Evolutionary conservation across 176 grass and related monocot genomes (phyloP).

Genomic region (Rhynchospora tenuis): DNA sequence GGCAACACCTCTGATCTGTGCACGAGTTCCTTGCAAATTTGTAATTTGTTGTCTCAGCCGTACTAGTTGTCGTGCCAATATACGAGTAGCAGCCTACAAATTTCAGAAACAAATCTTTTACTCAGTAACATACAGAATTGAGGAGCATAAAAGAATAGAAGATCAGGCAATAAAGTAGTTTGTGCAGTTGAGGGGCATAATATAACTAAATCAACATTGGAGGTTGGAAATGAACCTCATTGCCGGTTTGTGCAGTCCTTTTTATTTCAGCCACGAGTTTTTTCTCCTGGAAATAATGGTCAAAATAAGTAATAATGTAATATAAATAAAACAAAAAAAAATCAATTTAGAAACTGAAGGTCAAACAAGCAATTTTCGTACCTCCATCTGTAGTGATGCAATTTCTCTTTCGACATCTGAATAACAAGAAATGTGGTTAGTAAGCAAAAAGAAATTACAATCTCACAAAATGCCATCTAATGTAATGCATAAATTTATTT

Average conservation of each 20-base stretch:
- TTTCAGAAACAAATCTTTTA: constrained; percentile 14
- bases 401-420: constrained; percentile 93
- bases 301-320: constrained; percentile 16
- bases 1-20: constrained; percentile 95
- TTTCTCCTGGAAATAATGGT: constrained; percentile 70
- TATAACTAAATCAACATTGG: neutral
- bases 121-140: neutral
- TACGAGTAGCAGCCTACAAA: constrained; percentile 81
- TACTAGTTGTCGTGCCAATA: constrained; percentile 91
- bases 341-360: constrained; percentile 13
- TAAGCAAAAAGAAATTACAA: neutral
- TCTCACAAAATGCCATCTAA: constrained; percentile 7
- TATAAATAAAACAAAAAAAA: constrained; percentile 22
- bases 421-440: neutral
- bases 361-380: constrained; percentile 22
- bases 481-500: neutral
- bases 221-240: constrained; percentile 40
- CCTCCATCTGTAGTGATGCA: constrained; percentile 88
- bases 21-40: constrained; percentile 89
- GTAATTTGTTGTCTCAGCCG: constrained; percentile 93
- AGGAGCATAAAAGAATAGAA: neutral
- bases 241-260: constrained; percentile 93
- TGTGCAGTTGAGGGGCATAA: constrained; percentile 3
- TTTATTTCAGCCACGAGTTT: constrained; percentile 97
- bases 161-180: neutral